Evolutionary conservation across 257 asterid species (phyloP).

Genomic region (Nicotiana attenuata): DNA sequence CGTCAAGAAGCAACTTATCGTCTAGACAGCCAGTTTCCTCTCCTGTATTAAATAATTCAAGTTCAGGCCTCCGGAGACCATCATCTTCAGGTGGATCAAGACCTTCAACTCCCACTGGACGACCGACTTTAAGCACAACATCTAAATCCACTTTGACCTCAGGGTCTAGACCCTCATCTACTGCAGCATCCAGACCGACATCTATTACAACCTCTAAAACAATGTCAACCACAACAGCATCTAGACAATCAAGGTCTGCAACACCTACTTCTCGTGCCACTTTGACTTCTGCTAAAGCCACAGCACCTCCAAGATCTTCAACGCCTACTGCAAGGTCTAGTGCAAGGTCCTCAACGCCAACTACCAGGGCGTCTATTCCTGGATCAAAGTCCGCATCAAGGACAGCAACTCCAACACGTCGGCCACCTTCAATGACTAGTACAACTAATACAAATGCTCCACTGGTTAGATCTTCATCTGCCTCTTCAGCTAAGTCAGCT

Average conservation of each 20-base stretch:
- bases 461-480: slow-evolving; percentile 37
- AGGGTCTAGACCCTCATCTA: slow-evolving; percentile 43
- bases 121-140: slow-evolving; percentile 51
- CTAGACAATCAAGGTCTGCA: slow-evolving; percentile 69
- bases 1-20: slow-evolving; percentile 52
- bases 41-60: slow-evolving; percentile 58
- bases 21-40: slow-evolving; percentile 54
- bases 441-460: slow-evolving; percentile 33
- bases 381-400: slow-evolving; percentile 67
- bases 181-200: slow-evolving; percentile 36
- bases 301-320: slow-evolving; percentile 75
- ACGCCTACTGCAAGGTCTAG: slow-evolving; percentile 79
- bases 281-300: slow-evolving; percentile 43
- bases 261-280: slow-evolving; percentile 79
- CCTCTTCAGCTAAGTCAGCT: slow-evolving; percentile 44
- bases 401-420: slow-evolving; percentile 79
- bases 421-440: slow-evolving; percentile 39
- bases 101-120: slow-evolving; percentile 88
- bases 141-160: background rate
- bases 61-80: slow-evolving; percentile 68
- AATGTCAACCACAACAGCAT: slow-evolving; percentile 26
- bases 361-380: slow-evolving; percentile 49
- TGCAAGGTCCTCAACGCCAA: slow-evolving; percentile 72
- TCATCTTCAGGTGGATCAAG: slow-evolving; percentile 91
- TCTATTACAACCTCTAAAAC: slow-evolving; percentile 26